A percentile compares a stretch with the other conserved stretches of the same genome.
These are phyloP conservation scores for Nicotiana noctiflora DNA, from an alignment of 257 asterid genomes.

Conservation along the genomic window DNA sequence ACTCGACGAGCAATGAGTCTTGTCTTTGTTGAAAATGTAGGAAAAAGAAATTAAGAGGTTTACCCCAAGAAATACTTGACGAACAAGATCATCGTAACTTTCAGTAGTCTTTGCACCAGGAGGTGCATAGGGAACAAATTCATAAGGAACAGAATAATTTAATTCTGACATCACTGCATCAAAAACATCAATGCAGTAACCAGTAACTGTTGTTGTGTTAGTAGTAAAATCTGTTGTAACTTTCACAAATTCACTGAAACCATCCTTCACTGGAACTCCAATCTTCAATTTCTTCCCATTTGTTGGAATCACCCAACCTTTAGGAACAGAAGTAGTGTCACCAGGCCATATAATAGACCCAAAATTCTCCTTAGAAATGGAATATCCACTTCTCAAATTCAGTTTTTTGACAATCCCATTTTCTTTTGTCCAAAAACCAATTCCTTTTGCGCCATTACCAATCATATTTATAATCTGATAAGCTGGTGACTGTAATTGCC, in stretches of 20 bases:
- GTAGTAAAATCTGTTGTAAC: conserved; percentile 21
- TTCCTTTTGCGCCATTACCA: not conserved
- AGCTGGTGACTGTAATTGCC: conserved; percentile 19
- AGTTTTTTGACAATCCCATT: conserved; percentile 16
- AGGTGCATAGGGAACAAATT: conserved; percentile 29
- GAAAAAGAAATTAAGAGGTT: not conserved
- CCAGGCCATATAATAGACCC: conserved; percentile 51
- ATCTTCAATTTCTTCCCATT: conserved; percentile 33
- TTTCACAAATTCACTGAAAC: conserved; percentile 31
- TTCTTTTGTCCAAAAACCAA: conserved; percentile 26
- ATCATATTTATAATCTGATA: conserved; percentile 21
- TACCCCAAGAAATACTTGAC: conserved; percentile 42
- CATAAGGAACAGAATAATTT: conserved; percentile 34
- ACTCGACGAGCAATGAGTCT: too few species aligned
- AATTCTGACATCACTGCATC: conserved; percentile 34
- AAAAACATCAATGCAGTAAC: conserved; percentile 44
- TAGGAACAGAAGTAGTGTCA: conserved; percentile 22
- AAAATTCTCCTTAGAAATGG: conserved; percentile 24
- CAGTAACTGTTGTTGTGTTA: conserved; percentile 25
- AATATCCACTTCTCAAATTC: not conserved
- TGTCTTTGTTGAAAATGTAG: not conserved
- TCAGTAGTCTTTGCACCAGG: conserved; percentile 18
- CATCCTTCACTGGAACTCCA: conserved; percentile 37
- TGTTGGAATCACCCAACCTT: conserved; percentile 54
- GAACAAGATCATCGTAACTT: conserved; percentile 19